phyloP scores from a whole-genome alignment of 2,329 filamentous ascomycete genomes.

The Sarocladiaceae sp. region DNA sequence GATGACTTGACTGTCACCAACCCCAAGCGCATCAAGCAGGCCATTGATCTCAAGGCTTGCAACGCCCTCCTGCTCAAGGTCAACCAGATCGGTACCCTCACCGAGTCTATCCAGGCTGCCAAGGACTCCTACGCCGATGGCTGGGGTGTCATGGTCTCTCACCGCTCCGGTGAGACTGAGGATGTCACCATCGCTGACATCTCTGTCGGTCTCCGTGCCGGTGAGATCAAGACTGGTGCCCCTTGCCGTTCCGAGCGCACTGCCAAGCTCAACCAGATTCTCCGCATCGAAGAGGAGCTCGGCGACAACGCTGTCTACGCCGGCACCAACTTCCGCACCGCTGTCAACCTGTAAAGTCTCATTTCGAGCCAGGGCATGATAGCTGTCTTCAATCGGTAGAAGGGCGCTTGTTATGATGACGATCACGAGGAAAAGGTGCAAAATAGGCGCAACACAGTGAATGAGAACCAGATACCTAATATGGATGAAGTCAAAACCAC shows the following conservation, averaged over 20 bases:
- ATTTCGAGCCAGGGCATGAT: background rate
- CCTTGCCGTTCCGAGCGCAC: slow-evolving; percentile 95
- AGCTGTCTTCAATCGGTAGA: background rate
- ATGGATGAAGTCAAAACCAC: background rate
- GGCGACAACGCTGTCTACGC: slow-evolving; percentile 88
- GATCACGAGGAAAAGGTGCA: background rate
- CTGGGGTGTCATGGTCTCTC: slow-evolving; percentile 99
- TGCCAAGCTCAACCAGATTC: slow-evolving; percentile 99
- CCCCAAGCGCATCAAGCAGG: slow-evolving; percentile 98
- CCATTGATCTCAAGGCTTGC: slow-evolving; percentile 97
- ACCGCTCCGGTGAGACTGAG: slow-evolving; percentile 98
- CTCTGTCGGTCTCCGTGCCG: slow-evolving; percentile 90
- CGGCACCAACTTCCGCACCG: slow-evolving; percentile 84
- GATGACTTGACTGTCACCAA: slow-evolving; percentile 99
- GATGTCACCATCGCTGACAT: slow-evolving; percentile 99
- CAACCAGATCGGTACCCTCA: slow-evolving; percentile 99
- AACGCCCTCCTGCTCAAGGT: slow-evolving; percentile 98
- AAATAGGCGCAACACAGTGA: slow-evolving; percentile 4
- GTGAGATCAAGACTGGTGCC: slow-evolving; percentile 99
- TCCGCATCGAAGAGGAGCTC: slow-evolving; percentile 99
- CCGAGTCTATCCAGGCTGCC: slow-evolving; percentile 97
- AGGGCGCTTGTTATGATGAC: background rate
- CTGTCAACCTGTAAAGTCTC: slow-evolving; percentile 73
- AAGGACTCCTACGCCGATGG: slow-evolving; percentile 95
- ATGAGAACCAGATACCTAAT: background rate